A percentile compares a stretch with the other conserved stretches of the same genome.
Conservation (phyloP, 2,329 filamentous ascomycete species). For the Xylariales sp. region DNA sequence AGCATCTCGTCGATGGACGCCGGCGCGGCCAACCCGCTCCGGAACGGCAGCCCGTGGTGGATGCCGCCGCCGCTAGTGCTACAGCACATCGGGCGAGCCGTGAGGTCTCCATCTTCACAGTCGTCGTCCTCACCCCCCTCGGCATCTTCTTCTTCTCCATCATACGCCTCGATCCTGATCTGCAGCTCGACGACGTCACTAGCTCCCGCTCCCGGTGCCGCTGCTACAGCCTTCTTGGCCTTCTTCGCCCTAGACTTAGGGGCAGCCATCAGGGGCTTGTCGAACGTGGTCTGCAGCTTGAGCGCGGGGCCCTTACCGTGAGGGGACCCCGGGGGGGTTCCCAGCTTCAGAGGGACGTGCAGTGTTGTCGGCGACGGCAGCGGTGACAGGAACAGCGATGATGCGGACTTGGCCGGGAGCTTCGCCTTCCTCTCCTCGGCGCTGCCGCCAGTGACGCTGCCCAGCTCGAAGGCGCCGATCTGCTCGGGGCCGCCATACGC, state of each 20-base stretch:
- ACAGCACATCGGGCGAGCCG: conserved; percentile 22
- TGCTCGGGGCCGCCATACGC: conserved; percentile 48
- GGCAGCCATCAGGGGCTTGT: conserved; percentile 7
- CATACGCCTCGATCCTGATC: conserved; percentile 17
- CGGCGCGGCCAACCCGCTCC: conserved; percentile 13
- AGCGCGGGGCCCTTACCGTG: conserved; percentile 26
- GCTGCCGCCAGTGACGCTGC: conserved; percentile 19
- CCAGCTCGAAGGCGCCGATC: conserved; percentile 36
- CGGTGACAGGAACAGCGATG: not conserved
- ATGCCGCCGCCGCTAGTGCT: not conserved
- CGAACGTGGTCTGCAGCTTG: conserved; percentile 41
- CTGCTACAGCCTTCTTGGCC: not conserved
- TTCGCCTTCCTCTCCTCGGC: conserved; percentile 20
- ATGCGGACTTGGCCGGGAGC: conserved; percentile 1
- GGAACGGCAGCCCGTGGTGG: conserved; percentile 16
- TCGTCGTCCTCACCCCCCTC: conserved; percentile 19
- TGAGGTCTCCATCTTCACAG: conserved; percentile 31
- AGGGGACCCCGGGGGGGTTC: conserved; percentile 15
- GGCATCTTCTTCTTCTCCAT: too few relatives aligned
- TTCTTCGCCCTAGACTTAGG: not conserved
- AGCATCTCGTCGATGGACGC: conserved; percentile 45
- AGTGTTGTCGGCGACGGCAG: not conserved
- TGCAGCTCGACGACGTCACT: conserved; percentile 11
- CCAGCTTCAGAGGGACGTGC: conserved; percentile 9
- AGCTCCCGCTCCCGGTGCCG: not conserved